Conservation (phyloP, 148 eudicot genomes). For the Suaeda aralocaspica region DNA sequence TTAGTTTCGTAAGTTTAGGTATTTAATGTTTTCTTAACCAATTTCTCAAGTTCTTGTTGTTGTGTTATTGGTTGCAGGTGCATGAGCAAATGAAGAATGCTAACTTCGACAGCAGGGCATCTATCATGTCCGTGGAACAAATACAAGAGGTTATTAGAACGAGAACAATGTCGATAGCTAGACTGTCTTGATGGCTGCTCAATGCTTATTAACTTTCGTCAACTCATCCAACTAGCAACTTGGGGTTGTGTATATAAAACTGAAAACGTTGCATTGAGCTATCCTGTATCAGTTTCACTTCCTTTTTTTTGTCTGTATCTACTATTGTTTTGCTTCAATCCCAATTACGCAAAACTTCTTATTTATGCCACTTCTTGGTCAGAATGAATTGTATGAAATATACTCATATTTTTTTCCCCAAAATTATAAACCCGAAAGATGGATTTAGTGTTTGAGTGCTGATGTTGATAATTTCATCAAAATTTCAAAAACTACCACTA, state of each 20-base stretch:
- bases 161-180: slow-evolving; percentile 39
- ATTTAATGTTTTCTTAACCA: not conserved
- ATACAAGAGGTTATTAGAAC: slow-evolving; percentile 51
- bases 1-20: not conserved
- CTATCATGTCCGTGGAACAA: slow-evolving; percentile 55
- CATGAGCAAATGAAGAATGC: slow-evolving; percentile 64
- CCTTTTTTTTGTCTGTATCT: not conserved
- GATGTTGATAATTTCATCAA: too few relatives aligned
- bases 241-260: not conserved
- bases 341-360: not conserved
- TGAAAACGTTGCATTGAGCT: not conserved
- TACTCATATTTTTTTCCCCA: too few relatives aligned
- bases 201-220: not conserved
- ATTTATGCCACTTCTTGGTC: not conserved
- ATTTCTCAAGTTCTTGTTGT: not conserved
- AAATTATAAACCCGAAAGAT: too few relatives aligned
- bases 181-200: slow-evolving; percentile 22
- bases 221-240: not conserved
- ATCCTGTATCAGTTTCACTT: not conserved
- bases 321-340: not conserved
- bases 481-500: too few relatives aligned
- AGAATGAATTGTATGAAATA: too few relatives aligned
- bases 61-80: slow-evolving; percentile 39
- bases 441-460: too few relatives aligned
- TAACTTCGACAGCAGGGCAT: slow-evolving; percentile 51